These are phyloP conservation scores for Cardamine chenopodiifolia DNA, from an alignment of 345 rosid species.

Conservation along the genomic window DNA sequence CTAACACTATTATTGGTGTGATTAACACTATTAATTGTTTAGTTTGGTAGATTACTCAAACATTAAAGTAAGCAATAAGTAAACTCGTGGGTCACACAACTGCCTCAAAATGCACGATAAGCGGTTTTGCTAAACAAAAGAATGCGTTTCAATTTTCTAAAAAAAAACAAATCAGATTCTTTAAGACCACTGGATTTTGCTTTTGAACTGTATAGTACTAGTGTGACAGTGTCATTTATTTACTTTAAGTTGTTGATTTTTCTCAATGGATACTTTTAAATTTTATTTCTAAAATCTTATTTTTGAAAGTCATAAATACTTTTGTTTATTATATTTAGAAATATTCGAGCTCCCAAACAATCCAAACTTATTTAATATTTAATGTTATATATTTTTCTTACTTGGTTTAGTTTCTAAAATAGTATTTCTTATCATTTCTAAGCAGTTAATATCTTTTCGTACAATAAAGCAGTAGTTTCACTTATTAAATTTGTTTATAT, in stretches of 20 bases:
- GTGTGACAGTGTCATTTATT: no score
- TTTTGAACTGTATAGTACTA: not conserved
- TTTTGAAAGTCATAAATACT: not conserved
- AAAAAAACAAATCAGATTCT: not conserved
- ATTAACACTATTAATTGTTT: not conserved
- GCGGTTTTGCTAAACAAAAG: not conserved
- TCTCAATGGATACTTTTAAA: not conserved
- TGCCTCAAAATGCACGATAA: not conserved
- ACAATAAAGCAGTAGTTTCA: not conserved
- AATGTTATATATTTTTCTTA: not conserved
- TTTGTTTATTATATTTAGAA: not conserved
- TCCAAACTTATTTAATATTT: not conserved
- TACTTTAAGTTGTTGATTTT: not conserved
- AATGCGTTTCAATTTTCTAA: not conserved
- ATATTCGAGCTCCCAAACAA: not conserved
- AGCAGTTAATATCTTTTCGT: not conserved
- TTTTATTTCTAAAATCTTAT: not conserved
- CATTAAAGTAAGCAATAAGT: not conserved
- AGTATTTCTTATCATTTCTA: not conserved
- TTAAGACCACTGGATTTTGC: not conserved
- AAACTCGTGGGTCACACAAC: slow-evolving; percentile 7
- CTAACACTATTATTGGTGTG: not conserved
- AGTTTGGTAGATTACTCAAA: not conserved
- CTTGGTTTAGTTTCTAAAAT: not conserved
- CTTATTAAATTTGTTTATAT: not conserved